Evolutionary conservation across 805 yeast genomes (phyloP), one percentile per base, ranked within the genome.

Genomic region (Cyberlindnera mrakii): DNA sequence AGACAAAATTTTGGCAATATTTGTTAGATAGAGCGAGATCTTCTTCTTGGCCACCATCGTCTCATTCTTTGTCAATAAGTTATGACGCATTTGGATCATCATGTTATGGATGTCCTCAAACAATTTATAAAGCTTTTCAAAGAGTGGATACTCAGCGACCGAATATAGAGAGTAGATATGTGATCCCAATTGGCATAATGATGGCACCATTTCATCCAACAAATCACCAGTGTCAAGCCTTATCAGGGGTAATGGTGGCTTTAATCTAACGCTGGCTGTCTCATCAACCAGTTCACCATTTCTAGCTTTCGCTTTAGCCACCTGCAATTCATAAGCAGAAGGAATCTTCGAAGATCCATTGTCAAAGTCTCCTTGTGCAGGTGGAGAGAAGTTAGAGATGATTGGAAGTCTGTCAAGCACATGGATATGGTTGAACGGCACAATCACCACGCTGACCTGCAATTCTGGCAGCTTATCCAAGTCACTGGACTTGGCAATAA

Each of bases 111-210:
- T 63, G 37, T 76, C 74, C 34, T 71, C 64, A 59, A 78, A 83
- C 33, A 82, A 66, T 13, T 58, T 62, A 2, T 71, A 63, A 49
- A 85, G 67, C 49, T 77, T 79, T 45, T 71, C 70, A 63, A 75
- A 82, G 35, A 82, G 68, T n/a, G 72, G 65, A 50, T 79, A 80
- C 56, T 84, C 86, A 35, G 85, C 84, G 50, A 77, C 74, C 0
- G 90, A 77, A 62, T 84, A 85, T 53, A 83, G 68, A 0, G 86
- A 77, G 61, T 75, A 84, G 39, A 83, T 74, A 51, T 83, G 85
- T 8, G 83, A 71, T 13, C 78, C 70, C 41, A 85, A 63, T 37
- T 80, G 71, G 17, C 74, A 70, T 48, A 83, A 61, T 2, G 82
- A 73, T 13, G 80, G 74, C 11, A 68, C 70, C 44, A 82, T 70